Evolutionary conservation across 495 filamentous ascomycete genomes (phyloP).

Genomic region (Podospora tetraspora): DNA sequence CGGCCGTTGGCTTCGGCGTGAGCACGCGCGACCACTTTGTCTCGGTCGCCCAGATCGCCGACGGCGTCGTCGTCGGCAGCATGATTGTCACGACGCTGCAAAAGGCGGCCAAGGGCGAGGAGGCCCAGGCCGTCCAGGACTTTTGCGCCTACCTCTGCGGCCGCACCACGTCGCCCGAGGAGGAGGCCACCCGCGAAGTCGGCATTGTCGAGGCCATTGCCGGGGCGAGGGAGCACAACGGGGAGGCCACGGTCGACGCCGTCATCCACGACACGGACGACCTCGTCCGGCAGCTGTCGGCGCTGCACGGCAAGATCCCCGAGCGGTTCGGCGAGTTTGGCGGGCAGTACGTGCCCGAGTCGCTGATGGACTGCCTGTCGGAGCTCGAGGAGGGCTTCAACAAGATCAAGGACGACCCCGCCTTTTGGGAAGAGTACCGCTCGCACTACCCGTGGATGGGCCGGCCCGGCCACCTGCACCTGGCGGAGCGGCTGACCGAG

Average conservation of each 20-base stretch:
- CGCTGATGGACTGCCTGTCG: conserved; percentile 91
- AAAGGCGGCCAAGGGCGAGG: conserved; percentile 62
- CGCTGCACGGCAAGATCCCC: conserved; percentile 55
- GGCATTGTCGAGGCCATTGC: conserved; percentile 60
- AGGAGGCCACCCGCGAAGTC: conserved; percentile 50
- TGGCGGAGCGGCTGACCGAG: conserved; percentile 81
- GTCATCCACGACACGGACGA: conserved; percentile 38
- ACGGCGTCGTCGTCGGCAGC: conserved; percentile 96
- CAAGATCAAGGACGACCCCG: conserved; percentile 71
- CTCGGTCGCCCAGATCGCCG: conserved; percentile 72
- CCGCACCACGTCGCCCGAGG: conserved; percentile 42
- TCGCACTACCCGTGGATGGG: conserved; percentile 98
- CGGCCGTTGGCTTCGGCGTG: conserved; percentile 91
- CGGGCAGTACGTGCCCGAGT: conserved; percentile 98
- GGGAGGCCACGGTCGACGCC: conserved; percentile 50
- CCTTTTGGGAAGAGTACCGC: conserved; percentile 96
- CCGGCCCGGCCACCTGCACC: conserved; percentile 83
- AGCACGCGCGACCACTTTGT: conserved; percentile 93
- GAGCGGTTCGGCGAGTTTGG: conserved; percentile 94
- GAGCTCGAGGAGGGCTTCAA: conserved; percentile 93
- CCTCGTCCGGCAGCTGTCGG: conserved; percentile 42
- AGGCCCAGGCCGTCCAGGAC: conserved; percentile 70
- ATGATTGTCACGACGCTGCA: conserved; percentile 81
- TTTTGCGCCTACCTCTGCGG: conserved; percentile 81
- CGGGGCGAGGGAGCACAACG: conserved; percentile 48